Percentiles rank a stretch among this genome's conserved stretches.
phyloP scores from a whole-genome alignment of 306 rosid genomes.

The Acacia crassicarpa region DNA sequence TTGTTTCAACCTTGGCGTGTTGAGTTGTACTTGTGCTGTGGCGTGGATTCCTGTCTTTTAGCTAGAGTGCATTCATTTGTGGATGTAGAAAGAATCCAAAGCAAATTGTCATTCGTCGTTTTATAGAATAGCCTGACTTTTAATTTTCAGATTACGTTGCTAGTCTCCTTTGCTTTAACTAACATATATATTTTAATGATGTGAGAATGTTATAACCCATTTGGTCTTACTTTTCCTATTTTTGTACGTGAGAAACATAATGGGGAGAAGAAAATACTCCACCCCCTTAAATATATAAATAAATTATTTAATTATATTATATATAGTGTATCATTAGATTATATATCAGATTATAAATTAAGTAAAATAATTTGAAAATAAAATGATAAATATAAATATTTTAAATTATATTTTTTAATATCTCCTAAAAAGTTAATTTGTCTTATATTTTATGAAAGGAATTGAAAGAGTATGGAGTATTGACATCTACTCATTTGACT shows the following conservation, averaged over 20 bases:
- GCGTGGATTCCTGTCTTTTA: neutral
- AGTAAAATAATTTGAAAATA: too few relatives aligned
- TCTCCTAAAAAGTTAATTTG: too few relatives aligned
- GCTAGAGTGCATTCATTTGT: too few relatives aligned
- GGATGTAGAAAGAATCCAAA: neutral
- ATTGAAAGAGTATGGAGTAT: neutral
- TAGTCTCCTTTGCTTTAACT: neutral
- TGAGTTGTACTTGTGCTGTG: neutral
- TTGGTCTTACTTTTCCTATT: too few relatives aligned
- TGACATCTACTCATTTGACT: conserved; percentile 1
- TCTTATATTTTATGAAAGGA: too few relatives aligned
- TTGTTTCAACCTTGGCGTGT: neutral
- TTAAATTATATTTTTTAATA: too few relatives aligned
- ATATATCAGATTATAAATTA: too few relatives aligned
- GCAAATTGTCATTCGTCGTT: neutral
- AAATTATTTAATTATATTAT: too few relatives aligned
- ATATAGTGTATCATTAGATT: too few relatives aligned
- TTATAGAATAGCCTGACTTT: neutral
- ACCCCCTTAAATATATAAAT: too few relatives aligned
- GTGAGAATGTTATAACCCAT: neutral
- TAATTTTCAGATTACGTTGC: conserved; percentile 17
- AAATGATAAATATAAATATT: too few relatives aligned
- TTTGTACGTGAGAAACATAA: too few relatives aligned
- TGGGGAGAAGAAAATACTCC: neutral
- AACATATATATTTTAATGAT: neutral